Evolutionary conservation across 1,284 basidiomycete genomes (phyloP), one percentile per base, ranked within the genome.

Genomic region (Cutaneotrichosporon spelunceum): DNA sequence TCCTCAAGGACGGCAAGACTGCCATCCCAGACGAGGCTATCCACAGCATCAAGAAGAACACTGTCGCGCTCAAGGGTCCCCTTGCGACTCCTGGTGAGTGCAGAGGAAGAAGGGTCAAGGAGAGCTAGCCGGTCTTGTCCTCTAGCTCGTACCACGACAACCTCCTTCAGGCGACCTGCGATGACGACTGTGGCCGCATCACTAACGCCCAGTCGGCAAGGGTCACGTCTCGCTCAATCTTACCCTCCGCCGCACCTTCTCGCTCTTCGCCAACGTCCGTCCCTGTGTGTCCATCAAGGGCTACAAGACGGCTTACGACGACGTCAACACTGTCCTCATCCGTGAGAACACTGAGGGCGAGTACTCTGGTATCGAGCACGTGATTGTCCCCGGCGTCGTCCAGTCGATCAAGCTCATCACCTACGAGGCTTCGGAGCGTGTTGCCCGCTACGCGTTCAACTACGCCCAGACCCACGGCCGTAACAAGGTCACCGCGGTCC

Each of bases 391-490:
- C 70, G 96, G 96, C 68, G 96, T 99, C 66, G 96, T 99, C 48
- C 96, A 99, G 81, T 97, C 93, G 57, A 99, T 99, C 84, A 99
- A 99, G 82, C 87, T 99, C 63, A 99, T 99, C 79, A 99, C 96
- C 44, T 95, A 94, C 88, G 91, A 98, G 68, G 96, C 96, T 26
- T 98, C 95, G 16, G 94, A 98, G 81, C 92, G 96, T 63, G 95
- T 99, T 60, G 95, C 96, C 53, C 88, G 93, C 62, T 99, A 99
- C 79, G 96, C 96, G 16, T 99, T 99, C 87, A 87, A 98, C 81
- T 97, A 98, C 76, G 96, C 96, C 36, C 85, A 89, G 74, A 84
- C 89, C 65, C 88, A 87, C 74, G 90, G 90, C 70, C 84, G 96
- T 68, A 88, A 88, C 79, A 88, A 91, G 72, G 96, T 99, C 66